These are phyloP conservation scores for Saccharum hybrid DNA, from an alignment of 202 grass and related monocot species.

Conservation along the genomic window DNA sequence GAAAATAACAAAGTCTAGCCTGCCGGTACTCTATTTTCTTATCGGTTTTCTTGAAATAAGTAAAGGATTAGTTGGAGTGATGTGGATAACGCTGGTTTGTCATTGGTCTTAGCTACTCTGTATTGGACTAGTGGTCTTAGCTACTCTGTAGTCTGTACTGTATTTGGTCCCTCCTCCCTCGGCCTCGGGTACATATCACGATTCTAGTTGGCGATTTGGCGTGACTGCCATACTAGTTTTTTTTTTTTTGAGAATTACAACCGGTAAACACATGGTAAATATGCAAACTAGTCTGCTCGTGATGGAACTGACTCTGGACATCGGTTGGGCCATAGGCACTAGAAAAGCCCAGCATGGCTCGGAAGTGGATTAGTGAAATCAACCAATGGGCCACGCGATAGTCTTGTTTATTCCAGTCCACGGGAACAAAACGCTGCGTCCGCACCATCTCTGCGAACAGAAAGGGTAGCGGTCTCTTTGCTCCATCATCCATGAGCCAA, in stretches of 20 bases:
- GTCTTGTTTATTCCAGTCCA: slow-evolving; percentile 25
- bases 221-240: background rate
- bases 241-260: too few relatives aligned
- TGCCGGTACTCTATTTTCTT: slow-evolving; percentile 13
- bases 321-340: background rate
- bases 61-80: background rate
- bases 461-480: background rate
- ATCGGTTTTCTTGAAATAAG: slow-evolving; percentile 6
- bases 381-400: slow-evolving; percentile 8
- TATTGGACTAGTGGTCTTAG: background rate
- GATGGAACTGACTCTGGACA: background rate
- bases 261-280: background rate
- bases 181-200: background rate
- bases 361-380: slow-evolving; percentile 26
- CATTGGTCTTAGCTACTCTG: slow-evolving; percentile 23
- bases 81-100: slow-evolving; percentile 17
- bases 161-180: background rate
- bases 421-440: slow-evolving; percentile 16
- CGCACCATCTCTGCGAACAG: background rate
- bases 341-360: slow-evolving; percentile 1
- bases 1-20: slow-evolving; percentile 35
- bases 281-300: background rate
- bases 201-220: slow-evolving; percentile 9
- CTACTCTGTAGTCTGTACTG: background rate
- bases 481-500: background rate